phyloP scores from a whole-genome alignment of 352 stramenopile species.

The Blastocystis sp. region DNA sequence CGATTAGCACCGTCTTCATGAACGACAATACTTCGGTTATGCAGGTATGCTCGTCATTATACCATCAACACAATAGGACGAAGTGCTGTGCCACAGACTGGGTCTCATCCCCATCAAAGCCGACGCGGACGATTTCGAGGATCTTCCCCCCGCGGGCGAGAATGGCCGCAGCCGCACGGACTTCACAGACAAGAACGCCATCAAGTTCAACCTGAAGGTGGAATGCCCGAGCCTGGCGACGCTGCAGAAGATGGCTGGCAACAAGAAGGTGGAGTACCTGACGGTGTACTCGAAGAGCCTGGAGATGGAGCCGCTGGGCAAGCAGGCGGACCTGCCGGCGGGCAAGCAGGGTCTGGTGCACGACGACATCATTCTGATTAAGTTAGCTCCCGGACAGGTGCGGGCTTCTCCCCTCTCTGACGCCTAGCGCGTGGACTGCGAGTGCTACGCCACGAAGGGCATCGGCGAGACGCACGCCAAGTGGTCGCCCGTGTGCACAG shows the following conservation, averaged over 20 bases:
- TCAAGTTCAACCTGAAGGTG: constrained; percentile 69
- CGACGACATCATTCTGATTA: constrained; percentile 73
- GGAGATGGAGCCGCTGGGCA: constrained; percentile 40
- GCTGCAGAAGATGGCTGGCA: constrained; percentile 22
- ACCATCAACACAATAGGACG: constrained; percentile 54
- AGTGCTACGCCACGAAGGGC: constrained; percentile 71
- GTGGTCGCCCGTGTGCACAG: constrained; percentile 73
- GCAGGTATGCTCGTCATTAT: constrained; percentile 46
- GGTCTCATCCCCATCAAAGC: constrained; percentile 70
- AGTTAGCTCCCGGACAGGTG: constrained; percentile 72
- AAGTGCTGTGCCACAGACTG: constrained; percentile 72
- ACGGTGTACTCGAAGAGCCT: constrained; percentile 69
- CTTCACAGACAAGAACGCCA: constrained; percentile 70
- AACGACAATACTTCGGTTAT: constrained; percentile 73
- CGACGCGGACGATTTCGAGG: constrained; percentile 69
- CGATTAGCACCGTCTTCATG: constrained; percentile 72
- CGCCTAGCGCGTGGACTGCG: constrained; percentile 69
- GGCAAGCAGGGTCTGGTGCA: constrained; percentile 68
- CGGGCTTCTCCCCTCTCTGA: not conserved
- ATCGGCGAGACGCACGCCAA: constrained; percentile 72
- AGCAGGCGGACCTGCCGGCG: constrained; percentile 51
- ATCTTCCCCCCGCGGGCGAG: constrained; percentile 33
- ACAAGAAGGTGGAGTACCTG: constrained; percentile 35
- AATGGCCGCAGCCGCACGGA: constrained; percentile 29
- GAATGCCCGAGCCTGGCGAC: constrained; percentile 16